Evolutionary conservation across 2,329 filamentous ascomycete species (phyloP), one percentile per base, ranked within the genome.

Genomic region (Akanthomyces muscarius): DNA sequence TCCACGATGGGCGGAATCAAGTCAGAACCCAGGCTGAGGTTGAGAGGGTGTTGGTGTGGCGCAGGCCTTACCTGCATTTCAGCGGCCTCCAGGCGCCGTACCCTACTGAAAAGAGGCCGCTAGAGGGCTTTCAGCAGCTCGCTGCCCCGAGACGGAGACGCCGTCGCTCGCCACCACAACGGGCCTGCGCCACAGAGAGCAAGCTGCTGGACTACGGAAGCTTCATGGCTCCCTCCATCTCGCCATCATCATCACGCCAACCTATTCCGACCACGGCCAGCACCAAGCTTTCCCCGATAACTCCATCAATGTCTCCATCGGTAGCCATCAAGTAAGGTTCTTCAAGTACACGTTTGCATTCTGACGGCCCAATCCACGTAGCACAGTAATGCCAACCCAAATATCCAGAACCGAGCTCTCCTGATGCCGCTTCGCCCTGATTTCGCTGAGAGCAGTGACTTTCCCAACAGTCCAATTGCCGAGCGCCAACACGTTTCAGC

Each of bases 81-180:
- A 51, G 56, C 36, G 47, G 45, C 44, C 56, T 59, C 56, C 56
- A 50, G 30, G 21, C 38, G 44, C 42, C 21, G 36, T 56, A 45
- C 10, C 41, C 38, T 55, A 14, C 14, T 45, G 7, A 21, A 52
- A 18, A 18, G 14, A 28, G 18, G 36, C 42, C 18, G 25, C 28
- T 41, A 41, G 30, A 14, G n/a, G 30, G n/a, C 4, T n/a, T 42
- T 33, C 53, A 45, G 53, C 38, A 57, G 25, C 41, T 47, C 41
- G 54, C 54, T 25, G 11, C 21, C 36, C 52, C 52, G 21, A n/a
- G 8, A 21, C 21, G 52, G 52, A n/a, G 41, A 59, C 30, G 21
- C 30, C 56, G 44, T 33, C 41, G 36, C 54, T 57, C 18, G 42
- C 54, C 54, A 57, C 38, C 5, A 47, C 21, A 51, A 14, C 16